These are phyloP conservation scores for Buxus sempervirens DNA, from an alignment of 164 flowering plant genomes.

Conservation along the genomic window DNA sequence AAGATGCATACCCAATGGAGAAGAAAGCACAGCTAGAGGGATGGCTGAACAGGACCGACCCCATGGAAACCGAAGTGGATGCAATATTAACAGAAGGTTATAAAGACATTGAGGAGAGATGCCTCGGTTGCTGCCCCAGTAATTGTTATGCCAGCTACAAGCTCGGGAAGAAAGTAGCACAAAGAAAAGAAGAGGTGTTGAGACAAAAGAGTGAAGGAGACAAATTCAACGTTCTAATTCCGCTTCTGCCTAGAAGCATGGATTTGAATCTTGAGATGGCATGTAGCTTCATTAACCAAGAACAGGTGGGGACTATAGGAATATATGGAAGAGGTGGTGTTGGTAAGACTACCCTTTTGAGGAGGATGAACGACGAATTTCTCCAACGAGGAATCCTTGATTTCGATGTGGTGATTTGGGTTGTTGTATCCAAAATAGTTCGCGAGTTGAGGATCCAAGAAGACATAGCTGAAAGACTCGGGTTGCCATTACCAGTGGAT, in stretches of 20 bases:
- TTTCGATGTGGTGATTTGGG: neutral
- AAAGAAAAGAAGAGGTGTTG: neutral
- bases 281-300: neutral
- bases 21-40: neutral
- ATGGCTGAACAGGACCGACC: neutral
- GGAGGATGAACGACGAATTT: neutral
- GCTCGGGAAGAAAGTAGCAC: neutral
- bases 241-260: neutral
- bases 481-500: neutral
- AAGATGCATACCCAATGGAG: neutral
- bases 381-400: neutral
- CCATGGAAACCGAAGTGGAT: neutral
- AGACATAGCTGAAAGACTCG: neutral
- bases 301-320: neutral
- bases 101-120: neutral
- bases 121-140: neutral
- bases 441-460: neutral
- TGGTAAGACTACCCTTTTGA: neutral
- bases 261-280: neutral
- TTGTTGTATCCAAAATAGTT: neutral
- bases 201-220: neutral
- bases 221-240: too few relatives aligned
- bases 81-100: neutral
- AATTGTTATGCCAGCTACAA: neutral
- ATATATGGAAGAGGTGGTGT: neutral